Evolutionary conservation across 2,329 filamentous ascomycete genomes (phyloP), one percentile per base, ranked within the genome.

Genomic region (Xenosphaeropsis pyriputrescens): DNA sequence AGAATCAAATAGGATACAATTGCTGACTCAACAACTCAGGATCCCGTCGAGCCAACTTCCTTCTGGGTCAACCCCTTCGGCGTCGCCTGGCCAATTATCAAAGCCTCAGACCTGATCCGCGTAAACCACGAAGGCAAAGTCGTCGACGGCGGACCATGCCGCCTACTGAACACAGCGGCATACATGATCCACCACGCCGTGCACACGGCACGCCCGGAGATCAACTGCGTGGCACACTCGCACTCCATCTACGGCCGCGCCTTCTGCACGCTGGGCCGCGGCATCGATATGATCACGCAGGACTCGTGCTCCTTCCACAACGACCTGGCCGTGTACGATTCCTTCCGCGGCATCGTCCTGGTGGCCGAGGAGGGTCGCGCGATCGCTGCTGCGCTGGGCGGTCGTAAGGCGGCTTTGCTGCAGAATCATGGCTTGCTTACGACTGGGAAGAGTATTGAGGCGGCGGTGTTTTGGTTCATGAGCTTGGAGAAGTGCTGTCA

Each of bases 51-150:
- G n/a, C 50, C 53, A 14, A 48, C 47, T 5, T 46, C 43, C 29
- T 56, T 56, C 16, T 56, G 53, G 53, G 52, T 56, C 4, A 56
- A 56, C 29, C 53, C 53, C 12, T 55, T 56, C 37, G 53, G 52
- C 13, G 50, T 56, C 14, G 50, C 52, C 2, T 56, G 52, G 52
- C 52, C 51, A 7, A 40, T 53, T 2, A 70, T 82, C 32, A 77
- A 72, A 40, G 64, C 67, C 0, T 76, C 72, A 0, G 75, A 83
- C 45, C 63, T 84, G n/a, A 79, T 83, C 38, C 70, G 68, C 13
- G 76, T 83, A 2, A 64, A 78, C 46, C 63, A 72, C 36, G 53
- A 66, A 0, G 78, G 78, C 2, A 58, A 71, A 17, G 66, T 82
- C 17, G 68, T 83, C 22, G 76, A 72, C 9, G 76, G 77, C 3